A percentile compares a stretch with the other conserved stretches of the same genome.
Conservation (phyloP, 2,329 filamentous ascomycete genomes). For the Colletotrichum filicis region DNA sequence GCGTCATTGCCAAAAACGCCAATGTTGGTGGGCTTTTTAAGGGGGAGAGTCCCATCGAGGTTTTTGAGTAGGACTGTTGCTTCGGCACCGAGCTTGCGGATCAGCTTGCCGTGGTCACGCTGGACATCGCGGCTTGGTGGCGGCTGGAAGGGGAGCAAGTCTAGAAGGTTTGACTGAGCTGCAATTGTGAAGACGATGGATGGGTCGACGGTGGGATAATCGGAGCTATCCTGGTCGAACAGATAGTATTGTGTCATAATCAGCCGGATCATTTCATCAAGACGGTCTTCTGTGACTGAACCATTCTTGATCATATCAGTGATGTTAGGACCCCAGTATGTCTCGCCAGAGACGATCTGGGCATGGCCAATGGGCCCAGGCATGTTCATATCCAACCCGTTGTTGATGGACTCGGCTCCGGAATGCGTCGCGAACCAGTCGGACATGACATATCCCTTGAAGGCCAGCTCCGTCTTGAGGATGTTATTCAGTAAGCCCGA, state of each 20-base stretch:
- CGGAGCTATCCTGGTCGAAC: conserved; percentile 58
- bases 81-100: conserved; percentile 64
- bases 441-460: conserved; percentile 67
- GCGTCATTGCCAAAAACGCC: conserved; percentile 75
- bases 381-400: conserved; percentile 86
- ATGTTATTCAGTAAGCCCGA: conserved; percentile 68
- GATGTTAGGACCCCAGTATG: conserved; percentile 68
- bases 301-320: conserved; percentile 68
- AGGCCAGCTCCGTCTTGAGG: conserved; percentile 79
- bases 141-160: conserved; percentile 42
- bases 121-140: conserved; percentile 65
- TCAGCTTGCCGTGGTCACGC: conserved; percentile 69
- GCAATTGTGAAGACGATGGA: conserved; percentile 22
- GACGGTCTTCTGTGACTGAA: conserved; percentile 65
- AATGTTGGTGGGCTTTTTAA: conserved; percentile 63
- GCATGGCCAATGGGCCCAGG: conserved; percentile 65
- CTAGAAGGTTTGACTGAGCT: conserved; percentile 19
- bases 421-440: conserved; percentile 85
- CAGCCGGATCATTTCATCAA: conserved; percentile 75
- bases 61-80: conserved; percentile 77
- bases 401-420: conserved; percentile 72
- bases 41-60: conserved; percentile 63
- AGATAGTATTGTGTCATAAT: conserved; percentile 73
- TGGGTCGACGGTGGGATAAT: conserved; percentile 54
- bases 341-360: conserved; percentile 60